Evolutionary conservation across 1,139 yeast species (phyloP).

Genomic region (Hyphopichia fennica): DNA sequence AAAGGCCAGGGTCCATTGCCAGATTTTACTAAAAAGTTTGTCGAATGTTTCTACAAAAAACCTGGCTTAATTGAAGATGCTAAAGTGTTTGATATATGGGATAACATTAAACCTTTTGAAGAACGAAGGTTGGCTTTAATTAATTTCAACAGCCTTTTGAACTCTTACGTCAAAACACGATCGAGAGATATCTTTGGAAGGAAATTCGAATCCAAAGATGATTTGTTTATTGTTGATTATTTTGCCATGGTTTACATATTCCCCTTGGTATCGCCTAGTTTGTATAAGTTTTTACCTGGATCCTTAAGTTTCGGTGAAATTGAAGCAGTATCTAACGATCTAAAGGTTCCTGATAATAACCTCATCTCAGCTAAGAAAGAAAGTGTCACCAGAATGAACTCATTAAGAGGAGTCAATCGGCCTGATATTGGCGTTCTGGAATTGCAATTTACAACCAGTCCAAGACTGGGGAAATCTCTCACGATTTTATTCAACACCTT

Average conservation of each 20-base stretch:
- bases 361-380: neutral
- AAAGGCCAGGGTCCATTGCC: slow-evolving; percentile 13
- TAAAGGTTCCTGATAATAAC: neutral
- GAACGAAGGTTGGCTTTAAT: slow-evolving; percentile 10
- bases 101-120: slow-evolving; percentile 5
- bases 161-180: slow-evolving; percentile 11
- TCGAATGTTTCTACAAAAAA: slow-evolving; percentile 18
- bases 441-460: neutral
- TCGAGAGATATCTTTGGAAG: slow-evolving; percentile 26
- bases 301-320: slow-evolving; percentile 24
- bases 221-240: slow-evolving; percentile 20
- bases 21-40: slow-evolving; percentile 20
- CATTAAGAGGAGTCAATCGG: neutral
- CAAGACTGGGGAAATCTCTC: neutral
- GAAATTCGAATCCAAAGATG: slow-evolving; percentile 12
- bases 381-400: slow-evolving; percentile 1
- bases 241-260: slow-evolving; percentile 24
- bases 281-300: slow-evolving; percentile 19
- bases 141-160: slow-evolving; percentile 14
- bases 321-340: neutral
- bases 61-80: neutral
- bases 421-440: neutral
- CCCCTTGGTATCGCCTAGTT: slow-evolving; percentile 20
- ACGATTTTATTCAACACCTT: neutral
- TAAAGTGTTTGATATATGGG: slow-evolving; percentile 5